A percentile compares a stretch with the other conserved stretches of the same genome.
Evolutionary conservation across 225 moss, liverwort and hornwort species (phyloP).

Genomic region (Bryoerythrophyllum caledonicum): DNA sequence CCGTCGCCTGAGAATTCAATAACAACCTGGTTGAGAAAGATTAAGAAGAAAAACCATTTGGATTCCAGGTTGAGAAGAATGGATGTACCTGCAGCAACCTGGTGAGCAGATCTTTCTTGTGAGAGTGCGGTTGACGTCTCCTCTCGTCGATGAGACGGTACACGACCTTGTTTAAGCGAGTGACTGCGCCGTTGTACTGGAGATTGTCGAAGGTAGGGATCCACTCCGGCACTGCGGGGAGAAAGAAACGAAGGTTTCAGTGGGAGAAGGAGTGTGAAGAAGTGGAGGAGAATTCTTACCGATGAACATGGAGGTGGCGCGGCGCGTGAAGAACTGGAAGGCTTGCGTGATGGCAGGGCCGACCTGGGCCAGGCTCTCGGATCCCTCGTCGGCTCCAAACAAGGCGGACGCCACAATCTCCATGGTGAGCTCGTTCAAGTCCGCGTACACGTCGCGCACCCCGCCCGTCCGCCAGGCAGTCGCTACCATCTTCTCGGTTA

Average conservation of each 20-base stretch:
- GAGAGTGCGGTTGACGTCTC: conserved; percentile 37
- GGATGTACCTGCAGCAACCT: conserved; percentile 54
- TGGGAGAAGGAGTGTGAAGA: neutral
- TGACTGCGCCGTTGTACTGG: conserved; percentile 55
- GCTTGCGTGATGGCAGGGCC: conserved; percentile 67
- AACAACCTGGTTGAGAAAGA: too few relatives aligned
- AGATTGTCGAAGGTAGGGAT: conserved; percentile 72
- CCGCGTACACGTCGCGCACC: conserved; percentile 56
- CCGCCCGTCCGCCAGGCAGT: conserved; percentile 51
- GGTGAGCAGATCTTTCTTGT: conserved; percentile 56
- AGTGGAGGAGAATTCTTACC: conserved; percentile 21
- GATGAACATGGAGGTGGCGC: conserved; percentile 68
- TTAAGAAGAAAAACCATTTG: neutral
- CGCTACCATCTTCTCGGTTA: conserved; percentile 56
- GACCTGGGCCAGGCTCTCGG: conserved; percentile 58
- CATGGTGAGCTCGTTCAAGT: conserved; percentile 61
- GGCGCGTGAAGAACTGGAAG: conserved; percentile 67
- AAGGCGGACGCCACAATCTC: conserved; percentile 66
- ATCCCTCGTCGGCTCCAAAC: conserved; percentile 55
- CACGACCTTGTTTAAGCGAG: conserved; percentile 52
- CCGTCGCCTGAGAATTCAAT: conserved; percentile 54
- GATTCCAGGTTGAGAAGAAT: neutral
- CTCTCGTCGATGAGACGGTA: conserved; percentile 62
- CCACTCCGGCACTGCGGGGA: conserved; percentile 76
- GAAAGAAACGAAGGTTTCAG: conserved; percentile 8